Conservation (phyloP, 1,139 yeast genomes). For the Magnusiomyces ingens region DNA sequence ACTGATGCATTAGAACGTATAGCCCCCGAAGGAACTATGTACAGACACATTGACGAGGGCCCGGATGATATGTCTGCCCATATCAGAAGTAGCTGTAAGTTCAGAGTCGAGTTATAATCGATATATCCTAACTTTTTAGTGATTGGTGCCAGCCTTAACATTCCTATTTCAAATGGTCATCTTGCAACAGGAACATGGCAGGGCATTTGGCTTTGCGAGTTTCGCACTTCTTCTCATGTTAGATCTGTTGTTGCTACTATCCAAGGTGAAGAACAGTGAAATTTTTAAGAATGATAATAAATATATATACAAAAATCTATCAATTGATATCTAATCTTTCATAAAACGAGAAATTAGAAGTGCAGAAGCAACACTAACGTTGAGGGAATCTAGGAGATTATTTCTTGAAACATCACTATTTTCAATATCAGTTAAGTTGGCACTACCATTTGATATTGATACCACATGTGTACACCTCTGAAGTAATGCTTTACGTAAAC, state of each 20-base stretch:
- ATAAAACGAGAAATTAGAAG: constrained; percentile 45
- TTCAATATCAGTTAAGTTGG: not conserved
- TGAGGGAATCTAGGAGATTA: constrained; percentile 64
- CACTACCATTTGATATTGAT: constrained; percentile 35
- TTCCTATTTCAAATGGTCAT: constrained; percentile 64
- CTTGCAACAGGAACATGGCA: constrained; percentile 81
- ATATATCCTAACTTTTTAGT: constrained; percentile 25
- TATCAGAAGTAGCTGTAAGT: constrained; percentile 46
- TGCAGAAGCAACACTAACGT: constrained; percentile 87
- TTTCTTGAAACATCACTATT: constrained; percentile 26
- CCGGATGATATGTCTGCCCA: constrained; percentile 84
- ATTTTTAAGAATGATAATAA: not conserved
- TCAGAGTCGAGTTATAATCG: constrained; percentile 6
- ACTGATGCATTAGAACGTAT: constrained; percentile 52
- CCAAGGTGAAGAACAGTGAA: constrained; percentile 43
- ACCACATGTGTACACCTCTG: constrained; percentile 61
- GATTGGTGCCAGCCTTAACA: constrained; percentile 57
- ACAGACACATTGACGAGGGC: constrained; percentile 65
- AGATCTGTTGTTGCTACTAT: constrained; percentile 67
- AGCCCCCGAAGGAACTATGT: constrained; percentile 62
- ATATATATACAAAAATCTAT: not conserved
- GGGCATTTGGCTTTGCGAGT: constrained; percentile 70
- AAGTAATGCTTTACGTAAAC: constrained; percentile 62
- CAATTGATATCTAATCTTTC: constrained; percentile 3
- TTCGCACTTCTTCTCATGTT: constrained; percentile 55